phyloP scores from a whole-genome alignment of 1,284 basidiomycete species.

The Psilocybe mexicana region DNA sequence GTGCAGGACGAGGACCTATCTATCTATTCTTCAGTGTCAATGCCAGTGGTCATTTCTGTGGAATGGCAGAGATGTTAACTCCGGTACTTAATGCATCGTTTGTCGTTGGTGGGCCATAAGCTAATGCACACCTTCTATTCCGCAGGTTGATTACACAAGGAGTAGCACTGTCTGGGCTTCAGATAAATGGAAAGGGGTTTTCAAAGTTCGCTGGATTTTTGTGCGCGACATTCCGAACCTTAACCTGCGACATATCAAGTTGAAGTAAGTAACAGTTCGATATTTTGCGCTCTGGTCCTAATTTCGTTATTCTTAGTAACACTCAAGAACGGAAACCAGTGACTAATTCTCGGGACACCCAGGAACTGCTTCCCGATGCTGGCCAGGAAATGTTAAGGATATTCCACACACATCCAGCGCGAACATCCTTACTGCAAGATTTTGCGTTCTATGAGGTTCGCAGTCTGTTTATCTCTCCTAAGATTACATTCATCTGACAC shows the following conservation, averaged over 20 bases:
- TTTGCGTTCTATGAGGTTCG: constrained; percentile 91
- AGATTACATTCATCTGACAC: constrained; percentile 12
- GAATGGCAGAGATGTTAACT: constrained; percentile 95
- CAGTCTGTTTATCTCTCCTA: constrained; percentile 2
- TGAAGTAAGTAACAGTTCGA: constrained; percentile 53
- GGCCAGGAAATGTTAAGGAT: constrained; percentile 94
- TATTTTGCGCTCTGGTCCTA: constrained; percentile 22
- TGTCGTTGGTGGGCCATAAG: neutral
- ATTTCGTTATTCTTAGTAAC: constrained; percentile 57
- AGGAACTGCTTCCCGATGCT: constrained; percentile 91
- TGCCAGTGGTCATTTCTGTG: constrained; percentile 94
- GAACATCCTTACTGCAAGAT: constrained; percentile 91
- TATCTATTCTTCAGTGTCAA: constrained; percentile 98
- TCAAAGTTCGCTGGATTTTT: constrained; percentile 94
- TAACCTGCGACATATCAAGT: constrained; percentile 79
- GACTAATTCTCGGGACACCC: constrained; percentile 90
- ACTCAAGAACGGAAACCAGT: constrained; percentile 96
- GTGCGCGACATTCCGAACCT: constrained; percentile 93
- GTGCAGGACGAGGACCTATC: constrained; percentile 81
- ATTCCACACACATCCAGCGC: constrained; percentile 87
- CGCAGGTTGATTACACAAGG: constrained; percentile 76
- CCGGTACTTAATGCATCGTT: constrained; percentile 47
- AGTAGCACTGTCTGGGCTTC: constrained; percentile 96
- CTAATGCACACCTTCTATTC: neutral
- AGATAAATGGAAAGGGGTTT: constrained; percentile 98